Percentiles rank a stretch among this genome's conserved stretches.
phyloP scores from a whole-genome alignment of 345 rosid species.

The Eucalyptus victrix region DNA sequence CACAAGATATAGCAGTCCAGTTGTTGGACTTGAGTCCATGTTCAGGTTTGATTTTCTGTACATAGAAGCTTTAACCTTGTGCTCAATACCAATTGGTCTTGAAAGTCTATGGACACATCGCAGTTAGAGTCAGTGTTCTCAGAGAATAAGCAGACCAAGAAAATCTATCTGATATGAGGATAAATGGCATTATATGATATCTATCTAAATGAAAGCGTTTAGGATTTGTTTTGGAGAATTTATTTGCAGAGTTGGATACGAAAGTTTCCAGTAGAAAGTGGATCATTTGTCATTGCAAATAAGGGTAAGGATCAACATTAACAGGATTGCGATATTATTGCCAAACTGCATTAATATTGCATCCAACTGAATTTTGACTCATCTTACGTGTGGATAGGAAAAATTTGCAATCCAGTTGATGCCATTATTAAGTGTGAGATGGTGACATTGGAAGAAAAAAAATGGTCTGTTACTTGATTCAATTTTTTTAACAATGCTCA shows the following conservation, averaged over 20 bases:
- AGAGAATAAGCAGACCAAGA: background rate
- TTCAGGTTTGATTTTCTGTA: background rate
- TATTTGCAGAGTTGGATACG: background rate
- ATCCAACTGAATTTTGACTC: background rate
- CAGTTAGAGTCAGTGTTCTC: background rate
- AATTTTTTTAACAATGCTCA: background rate
- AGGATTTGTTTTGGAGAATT: background rate
- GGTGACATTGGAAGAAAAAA: background rate
- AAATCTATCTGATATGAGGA: background rate
- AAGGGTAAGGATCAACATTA: background rate
- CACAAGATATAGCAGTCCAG: background rate
- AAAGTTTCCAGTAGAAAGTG: background rate
- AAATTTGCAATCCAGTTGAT: background rate
- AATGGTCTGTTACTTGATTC: background rate
- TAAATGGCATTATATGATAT: background rate
- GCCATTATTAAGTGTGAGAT: background rate
- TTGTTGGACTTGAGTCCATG: background rate
- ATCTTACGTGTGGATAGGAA: background rate
- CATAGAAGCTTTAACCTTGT: background rate
- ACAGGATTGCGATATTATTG: background rate
- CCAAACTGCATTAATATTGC: background rate
- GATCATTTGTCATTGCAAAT: background rate
- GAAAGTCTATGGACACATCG: background rate
- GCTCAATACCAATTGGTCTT: background rate
- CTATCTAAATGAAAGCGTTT: background rate